These are phyloP conservation scores for Darksidea phi DNA, from an alignment of 495 filamentous ascomycete species.

Conservation along the genomic window DNA sequence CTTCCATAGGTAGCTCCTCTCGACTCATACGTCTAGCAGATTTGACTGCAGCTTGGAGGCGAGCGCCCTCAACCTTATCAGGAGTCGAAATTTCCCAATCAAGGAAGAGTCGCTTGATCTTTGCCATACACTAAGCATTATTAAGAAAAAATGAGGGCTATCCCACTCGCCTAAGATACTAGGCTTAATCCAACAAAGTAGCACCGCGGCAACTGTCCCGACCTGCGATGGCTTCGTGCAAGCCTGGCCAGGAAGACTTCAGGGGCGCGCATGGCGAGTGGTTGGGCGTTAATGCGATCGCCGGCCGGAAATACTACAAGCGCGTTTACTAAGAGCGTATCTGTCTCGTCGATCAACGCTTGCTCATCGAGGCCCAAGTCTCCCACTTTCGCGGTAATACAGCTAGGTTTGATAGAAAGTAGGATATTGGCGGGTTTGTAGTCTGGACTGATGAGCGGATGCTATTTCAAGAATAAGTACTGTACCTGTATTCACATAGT, in stretches of 20 bases:
- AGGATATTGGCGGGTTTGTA: slow-evolving; percentile 18
- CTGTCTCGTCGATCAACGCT: neutral
- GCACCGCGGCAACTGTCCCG: slow-evolving; percentile 7
- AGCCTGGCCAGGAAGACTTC: slow-evolving; percentile 9
- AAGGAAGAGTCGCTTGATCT: slow-evolving; percentile 18
- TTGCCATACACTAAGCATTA: slow-evolving; percentile 11
- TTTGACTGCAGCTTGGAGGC: neutral
- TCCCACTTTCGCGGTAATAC: slow-evolving; percentile 8
- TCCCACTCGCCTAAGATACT: slow-evolving; percentile 9
- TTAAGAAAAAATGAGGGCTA: slow-evolving; percentile 4
- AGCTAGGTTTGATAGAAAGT: neutral
- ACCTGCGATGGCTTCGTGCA: slow-evolving; percentile 4
- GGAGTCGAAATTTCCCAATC: slow-evolving; percentile 10
- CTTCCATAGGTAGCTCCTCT: neutral
- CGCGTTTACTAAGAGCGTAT: neutral
- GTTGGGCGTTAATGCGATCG: slow-evolving; percentile 2
- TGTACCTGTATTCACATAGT: slow-evolving; percentile 12
- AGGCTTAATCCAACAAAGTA: slow-evolving; percentile 21
- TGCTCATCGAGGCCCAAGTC: slow-evolving; percentile 11
- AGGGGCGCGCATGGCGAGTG: slow-evolving; percentile 20
- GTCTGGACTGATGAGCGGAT: slow-evolving; percentile 10
- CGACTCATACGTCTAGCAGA: neutral
- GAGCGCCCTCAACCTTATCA: slow-evolving; percentile 3
- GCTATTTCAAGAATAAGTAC: slow-evolving; percentile 7
- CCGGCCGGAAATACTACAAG: slow-evolving; percentile 1